Evolutionary conservation across 2,329 filamentous ascomycete genomes (phyloP).

Genomic region (Diplodia intermedia): DNA sequence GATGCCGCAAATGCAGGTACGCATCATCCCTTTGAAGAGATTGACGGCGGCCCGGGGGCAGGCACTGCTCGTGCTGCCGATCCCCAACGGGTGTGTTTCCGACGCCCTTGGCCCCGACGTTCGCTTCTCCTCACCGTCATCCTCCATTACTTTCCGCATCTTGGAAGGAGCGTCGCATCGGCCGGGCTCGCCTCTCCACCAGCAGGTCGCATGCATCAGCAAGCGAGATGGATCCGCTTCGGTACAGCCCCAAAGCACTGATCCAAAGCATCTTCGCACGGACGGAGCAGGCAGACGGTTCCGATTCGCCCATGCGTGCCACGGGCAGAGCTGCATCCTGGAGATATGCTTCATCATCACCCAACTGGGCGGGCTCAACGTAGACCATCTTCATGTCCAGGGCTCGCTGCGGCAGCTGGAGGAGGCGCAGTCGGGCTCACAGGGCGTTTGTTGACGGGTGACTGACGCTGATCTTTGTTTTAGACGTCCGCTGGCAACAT

Average conservation of each 20-base stretch:
- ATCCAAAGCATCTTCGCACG: slow-evolving; percentile 3
- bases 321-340: slow-evolving; percentile 6
- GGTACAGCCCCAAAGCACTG: slow-evolving; percentile 10
- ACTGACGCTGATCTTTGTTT: slow-evolving; percentile 16
- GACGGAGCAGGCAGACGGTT: slow-evolving; percentile 8
- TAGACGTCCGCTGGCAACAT: slow-evolving; percentile 67
- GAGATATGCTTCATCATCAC: background rate
- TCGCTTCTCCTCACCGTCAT: slow-evolving; percentile 10
- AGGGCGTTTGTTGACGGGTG: background rate
- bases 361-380: background rate
- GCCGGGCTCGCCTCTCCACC: background rate
- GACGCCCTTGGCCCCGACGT: slow-evolving; percentile 13
- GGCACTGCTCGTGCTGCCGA: slow-evolving; percentile 23
- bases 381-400: slow-evolving; percentile 1
- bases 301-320: slow-evolving; percentile 13
- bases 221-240: slow-evolving; percentile 24
- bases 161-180: slow-evolving; percentile 5
- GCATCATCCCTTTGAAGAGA: slow-evolving; percentile 21
- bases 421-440: background rate
- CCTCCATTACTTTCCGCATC: slow-evolving; percentile 17
- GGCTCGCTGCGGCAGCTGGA: background rate
- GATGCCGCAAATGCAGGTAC: slow-evolving; percentile 90
- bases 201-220: slow-evolving; percentile 17
- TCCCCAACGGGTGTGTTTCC: slow-evolving; percentile 17
- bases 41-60: slow-evolving; percentile 23